phyloP scores from a whole-genome alignment of 257 asterid genomes.

The Solanum chiquidenum region DNA sequence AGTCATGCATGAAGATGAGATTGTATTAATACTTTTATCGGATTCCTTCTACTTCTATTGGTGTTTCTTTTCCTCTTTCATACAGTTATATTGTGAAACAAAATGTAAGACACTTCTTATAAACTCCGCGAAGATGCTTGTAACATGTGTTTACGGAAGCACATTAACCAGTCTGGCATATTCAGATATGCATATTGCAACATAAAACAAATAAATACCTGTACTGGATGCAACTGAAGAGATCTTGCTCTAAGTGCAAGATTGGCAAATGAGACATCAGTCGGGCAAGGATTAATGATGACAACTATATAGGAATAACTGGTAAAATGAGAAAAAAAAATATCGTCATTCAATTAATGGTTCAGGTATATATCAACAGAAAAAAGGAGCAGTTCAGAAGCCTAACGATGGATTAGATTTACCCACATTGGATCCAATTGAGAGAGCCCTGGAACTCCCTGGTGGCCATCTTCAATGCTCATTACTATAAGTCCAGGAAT shows the following conservation, averaged over 20 bases:
- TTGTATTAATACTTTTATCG: neutral
- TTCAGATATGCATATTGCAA: neutral
- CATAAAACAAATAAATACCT: conserved; percentile 29
- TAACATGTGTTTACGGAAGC: neutral
- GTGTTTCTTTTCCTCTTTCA: neutral
- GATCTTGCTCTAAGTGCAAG: conserved; percentile 42
- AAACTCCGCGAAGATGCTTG: neutral
- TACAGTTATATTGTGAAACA: neutral
- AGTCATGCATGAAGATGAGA: neutral
- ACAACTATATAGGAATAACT: conserved; percentile 66
- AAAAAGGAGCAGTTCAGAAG: neutral
- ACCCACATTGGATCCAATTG: conserved; percentile 72
- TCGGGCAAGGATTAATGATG: conserved; percentile 54
- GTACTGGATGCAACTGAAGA: conserved; percentile 72
- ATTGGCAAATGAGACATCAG: conserved; percentile 34
- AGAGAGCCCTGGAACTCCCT: conserved; percentile 54
- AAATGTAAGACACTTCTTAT: neutral
- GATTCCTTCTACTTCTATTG: neutral
- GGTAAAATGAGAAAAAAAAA: conserved; percentile 11
- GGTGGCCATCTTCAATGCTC: conserved; percentile 87
- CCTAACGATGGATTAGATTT: neutral
- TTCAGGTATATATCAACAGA: conserved; percentile 1
- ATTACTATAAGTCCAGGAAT: conserved; percentile 71
- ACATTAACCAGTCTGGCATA: neutral
- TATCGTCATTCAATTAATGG: neutral